A percentile compares a stretch with the other conserved stretches of the same genome.
Conservation (phyloP, 305 asterid species). For the Fraxinus greggii region DNA sequence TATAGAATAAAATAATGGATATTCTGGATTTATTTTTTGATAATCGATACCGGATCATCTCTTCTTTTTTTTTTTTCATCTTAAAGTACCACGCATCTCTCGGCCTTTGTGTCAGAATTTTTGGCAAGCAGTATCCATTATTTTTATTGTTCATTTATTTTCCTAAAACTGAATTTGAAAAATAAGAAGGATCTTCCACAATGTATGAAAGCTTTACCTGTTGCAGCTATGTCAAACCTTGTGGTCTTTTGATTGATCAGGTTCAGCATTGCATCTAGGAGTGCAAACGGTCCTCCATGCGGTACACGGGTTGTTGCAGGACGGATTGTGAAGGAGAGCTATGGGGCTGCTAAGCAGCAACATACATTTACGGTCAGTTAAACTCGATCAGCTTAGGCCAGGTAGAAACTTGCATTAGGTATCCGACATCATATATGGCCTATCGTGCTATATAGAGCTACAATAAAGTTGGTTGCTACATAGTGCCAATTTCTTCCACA, state of each 20-base stretch:
- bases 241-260: conserved; percentile 40
- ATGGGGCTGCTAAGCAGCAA: conserved; percentile 30
- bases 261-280: conserved; percentile 72
- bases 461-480: not conserved
- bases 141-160: not conserved
- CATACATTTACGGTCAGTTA: conserved; percentile 79
- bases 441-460: conserved; percentile 8
- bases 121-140: not conserved
- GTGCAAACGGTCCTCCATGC: conserved; percentile 68
- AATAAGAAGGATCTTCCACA: not conserved
- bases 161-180: not conserved
- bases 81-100: not conserved
- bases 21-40: not conserved
- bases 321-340: conserved; percentile 71
- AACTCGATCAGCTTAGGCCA: conserved; percentile 7
- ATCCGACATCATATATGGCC: not conserved
- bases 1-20: not conserved
- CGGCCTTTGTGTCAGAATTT: not conserved
- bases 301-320: conserved; percentile 47
- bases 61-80: no score
- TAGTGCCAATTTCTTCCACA: not conserved
- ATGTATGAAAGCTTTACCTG: not conserved
- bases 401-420: not conserved
- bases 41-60: not conserved
- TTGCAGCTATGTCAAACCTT: not conserved